These are phyloP conservation scores for Petunia hybrid DNA, from an alignment of 305 asterid species.

Conservation along the genomic window DNA sequence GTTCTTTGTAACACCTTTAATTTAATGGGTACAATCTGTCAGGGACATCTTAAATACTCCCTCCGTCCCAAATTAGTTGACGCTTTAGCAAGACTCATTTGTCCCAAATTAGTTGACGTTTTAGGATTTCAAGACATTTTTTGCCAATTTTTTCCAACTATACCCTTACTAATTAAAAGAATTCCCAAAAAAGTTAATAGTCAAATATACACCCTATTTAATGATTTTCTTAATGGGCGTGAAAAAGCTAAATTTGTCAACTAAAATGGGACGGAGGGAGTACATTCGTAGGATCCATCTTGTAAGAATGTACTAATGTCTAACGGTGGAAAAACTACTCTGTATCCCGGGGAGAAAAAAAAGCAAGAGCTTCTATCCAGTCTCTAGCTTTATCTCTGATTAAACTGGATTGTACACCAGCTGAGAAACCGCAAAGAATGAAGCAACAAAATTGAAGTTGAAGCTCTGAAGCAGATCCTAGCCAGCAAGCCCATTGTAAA, in stretches of 20 bases:
- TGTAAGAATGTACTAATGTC: background rate
- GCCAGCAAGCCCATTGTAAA: background rate
- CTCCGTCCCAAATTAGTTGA: too few relatives aligned
- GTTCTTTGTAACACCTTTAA: background rate
- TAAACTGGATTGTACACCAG: background rate
- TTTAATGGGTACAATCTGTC: background rate
- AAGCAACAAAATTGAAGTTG: conserved; percentile 20
- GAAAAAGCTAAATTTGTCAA: too few relatives aligned
- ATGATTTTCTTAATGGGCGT: too few relatives aligned
- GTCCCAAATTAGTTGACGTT: too few relatives aligned
- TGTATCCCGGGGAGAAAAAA: background rate
- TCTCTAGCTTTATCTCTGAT: background rate
- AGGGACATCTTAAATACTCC: background rate
- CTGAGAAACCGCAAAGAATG: background rate
- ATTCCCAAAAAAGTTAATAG: too few relatives aligned
- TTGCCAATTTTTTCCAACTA: too few relatives aligned
- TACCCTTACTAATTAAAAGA: too few relatives aligned
- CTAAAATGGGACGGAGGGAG: too few relatives aligned
- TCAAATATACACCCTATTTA: too few relatives aligned
- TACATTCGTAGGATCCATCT: background rate
- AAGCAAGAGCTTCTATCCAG: background rate
- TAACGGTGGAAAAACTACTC: background rate
- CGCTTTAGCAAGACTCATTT: too few relatives aligned
- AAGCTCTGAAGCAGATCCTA: conserved; percentile 16
- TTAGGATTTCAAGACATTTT: too few relatives aligned